A percentile compares a stretch with the other conserved stretches of the same genome.
Evolutionary conservation across 2,329 filamentous ascomycete species (phyloP).

Genomic region (Aphanoascus verrucosus): DNA sequence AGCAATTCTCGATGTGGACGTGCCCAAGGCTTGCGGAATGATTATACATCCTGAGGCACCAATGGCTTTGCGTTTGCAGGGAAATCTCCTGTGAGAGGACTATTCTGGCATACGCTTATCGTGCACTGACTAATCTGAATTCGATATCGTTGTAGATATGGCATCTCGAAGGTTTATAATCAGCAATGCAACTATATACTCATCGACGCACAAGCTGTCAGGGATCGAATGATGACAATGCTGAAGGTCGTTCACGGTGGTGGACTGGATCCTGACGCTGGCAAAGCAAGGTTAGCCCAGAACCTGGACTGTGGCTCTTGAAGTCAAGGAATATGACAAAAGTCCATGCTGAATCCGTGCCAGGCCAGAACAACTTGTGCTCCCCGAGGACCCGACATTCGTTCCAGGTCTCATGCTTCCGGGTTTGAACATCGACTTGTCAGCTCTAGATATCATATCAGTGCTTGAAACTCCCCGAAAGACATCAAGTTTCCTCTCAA

Average conservation of each 20-base stretch:
- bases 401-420: constrained; percentile 55
- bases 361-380: constrained; percentile 64
- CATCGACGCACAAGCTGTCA: constrained; percentile 63
- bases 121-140: neutral
- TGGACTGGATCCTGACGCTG: constrained; percentile 58
- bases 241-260: constrained; percentile 48
- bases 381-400: constrained; percentile 76
- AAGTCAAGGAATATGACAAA: neutral
- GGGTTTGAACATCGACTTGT: constrained; percentile 46
- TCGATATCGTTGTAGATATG: constrained; percentile 9
- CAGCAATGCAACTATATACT: constrained; percentile 84
- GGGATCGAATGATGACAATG: constrained; percentile 60
- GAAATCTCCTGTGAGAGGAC: constrained; percentile 60
- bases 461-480: constrained; percentile 26
- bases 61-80: constrained; percentile 79
- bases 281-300: constrained; percentile 56
- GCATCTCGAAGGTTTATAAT: constrained; percentile 58
- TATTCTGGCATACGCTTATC: neutral
- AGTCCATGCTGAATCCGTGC: neutral
- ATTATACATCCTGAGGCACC: constrained; percentile 77
- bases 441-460: constrained; percentile 32
- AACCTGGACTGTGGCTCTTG: neutral
- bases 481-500: constrained; percentile 24
- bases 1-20: constrained; percentile 77
- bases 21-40: constrained; percentile 76